phyloP scores from a whole-genome alignment of 179 eudicot species.

The Silene noctiflora region DNA sequence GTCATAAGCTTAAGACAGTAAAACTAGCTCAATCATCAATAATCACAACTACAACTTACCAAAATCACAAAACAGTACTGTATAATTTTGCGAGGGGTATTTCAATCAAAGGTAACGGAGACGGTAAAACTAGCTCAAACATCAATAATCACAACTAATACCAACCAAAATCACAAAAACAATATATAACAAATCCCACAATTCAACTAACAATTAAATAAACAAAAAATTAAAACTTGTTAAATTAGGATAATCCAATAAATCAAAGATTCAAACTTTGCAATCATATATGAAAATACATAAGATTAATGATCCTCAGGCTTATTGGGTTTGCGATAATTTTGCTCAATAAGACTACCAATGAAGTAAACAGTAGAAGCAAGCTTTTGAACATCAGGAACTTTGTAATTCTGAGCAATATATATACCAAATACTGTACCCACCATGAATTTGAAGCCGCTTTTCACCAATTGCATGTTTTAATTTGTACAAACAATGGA shows the following conservation, averaged over 20 bases:
- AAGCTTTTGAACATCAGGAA: slow-evolving; percentile 63
- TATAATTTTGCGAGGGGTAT: too few species aligned
- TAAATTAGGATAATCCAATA: too few species aligned
- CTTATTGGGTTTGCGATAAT: slow-evolving; percentile 63
- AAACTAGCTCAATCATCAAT: too few species aligned
- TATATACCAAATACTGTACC: slow-evolving; percentile 60
- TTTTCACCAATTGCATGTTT: slow-evolving; percentile 54
- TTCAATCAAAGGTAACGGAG: too few species aligned
- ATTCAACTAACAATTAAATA: neutral
- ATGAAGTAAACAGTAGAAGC: slow-evolving; percentile 36
- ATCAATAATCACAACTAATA: neutral
- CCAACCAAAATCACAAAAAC: neutral
- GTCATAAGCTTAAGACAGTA: too few species aligned
- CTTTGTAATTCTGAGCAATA: slow-evolving; percentile 75
- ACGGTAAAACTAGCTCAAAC: neutral
- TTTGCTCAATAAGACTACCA: slow-evolving; percentile 55
- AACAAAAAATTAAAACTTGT: neutral
- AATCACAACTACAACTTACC: too few species aligned
- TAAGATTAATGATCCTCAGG: slow-evolving; percentile 29
- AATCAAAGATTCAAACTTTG: too few species aligned
- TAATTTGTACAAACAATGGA: too few species aligned
- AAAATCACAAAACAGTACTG: too few species aligned
- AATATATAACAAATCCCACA: neutral
- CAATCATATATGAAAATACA: too few species aligned
- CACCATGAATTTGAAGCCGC: slow-evolving; percentile 48